Conservation (phyloP, 331 rosid genomes). For the Stylosanthes scabra region DNA sequence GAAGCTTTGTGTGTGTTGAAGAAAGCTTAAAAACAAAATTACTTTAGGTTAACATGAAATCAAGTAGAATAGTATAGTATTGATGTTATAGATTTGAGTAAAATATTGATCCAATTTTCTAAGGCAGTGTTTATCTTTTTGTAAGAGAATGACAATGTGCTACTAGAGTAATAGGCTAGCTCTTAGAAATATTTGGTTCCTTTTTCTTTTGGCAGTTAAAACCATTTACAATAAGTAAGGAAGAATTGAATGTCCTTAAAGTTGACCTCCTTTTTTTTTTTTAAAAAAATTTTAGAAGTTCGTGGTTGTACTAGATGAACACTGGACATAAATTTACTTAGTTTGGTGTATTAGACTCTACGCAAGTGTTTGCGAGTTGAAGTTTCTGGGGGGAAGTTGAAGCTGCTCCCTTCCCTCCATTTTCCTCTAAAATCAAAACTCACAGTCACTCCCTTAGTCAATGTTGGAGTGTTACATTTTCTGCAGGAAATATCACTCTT, state of each 20-base stretch:
- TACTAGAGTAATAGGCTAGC: background rate
- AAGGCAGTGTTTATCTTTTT: background rate
- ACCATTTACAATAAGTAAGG: conserved; percentile 1
- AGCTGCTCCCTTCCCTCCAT: too few relatives aligned
- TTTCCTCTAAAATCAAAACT: too few relatives aligned
- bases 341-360: background rate
- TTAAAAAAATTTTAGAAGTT: background rate
- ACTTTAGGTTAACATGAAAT: too few relatives aligned
- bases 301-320: background rate
- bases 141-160: background rate
- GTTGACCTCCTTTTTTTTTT: background rate
- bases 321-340: conserved; percentile 8
- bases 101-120: background rate
- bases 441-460: background rate
- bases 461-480: conserved; percentile 4
- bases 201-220: background rate
- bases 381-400: too few relatives aligned
- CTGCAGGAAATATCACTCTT: background rate
- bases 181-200: background rate
- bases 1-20: background rate
- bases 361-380: too few relatives aligned
- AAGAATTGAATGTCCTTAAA: background rate
- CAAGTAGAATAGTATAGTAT: background rate
- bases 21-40: background rate
- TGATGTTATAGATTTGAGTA: background rate